Percentiles rank a stretch among this genome's conserved stretches.
phyloP scores from a whole-genome alignment of 129 eudicot species.

The Helichrysum umbraculigerum region DNA sequence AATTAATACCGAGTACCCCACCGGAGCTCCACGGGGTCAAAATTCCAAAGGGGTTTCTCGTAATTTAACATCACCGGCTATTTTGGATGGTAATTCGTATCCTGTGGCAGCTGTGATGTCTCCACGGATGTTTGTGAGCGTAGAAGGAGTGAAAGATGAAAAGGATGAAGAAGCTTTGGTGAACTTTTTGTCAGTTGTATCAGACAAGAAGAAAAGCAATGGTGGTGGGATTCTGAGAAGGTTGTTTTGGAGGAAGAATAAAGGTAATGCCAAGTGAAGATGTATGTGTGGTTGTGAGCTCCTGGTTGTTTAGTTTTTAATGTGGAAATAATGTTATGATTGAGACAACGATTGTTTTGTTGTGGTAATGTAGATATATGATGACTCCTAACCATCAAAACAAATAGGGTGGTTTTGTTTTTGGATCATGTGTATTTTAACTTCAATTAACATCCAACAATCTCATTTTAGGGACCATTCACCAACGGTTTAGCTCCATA shows the following conservation, averaged over 20 bases:
- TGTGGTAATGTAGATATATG: conserved; percentile 27
- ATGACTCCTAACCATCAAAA: conserved; percentile 3
- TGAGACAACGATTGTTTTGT: conserved; percentile 20
- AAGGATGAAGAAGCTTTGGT: conserved; percentile 40
- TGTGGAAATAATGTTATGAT: conserved; percentile 29
- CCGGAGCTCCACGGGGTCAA: conserved; percentile 34
- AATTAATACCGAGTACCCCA: conserved; percentile 60
- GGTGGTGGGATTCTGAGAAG: conserved; percentile 68
- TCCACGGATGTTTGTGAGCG: conserved; percentile 37
- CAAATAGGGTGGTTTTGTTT: neutral
- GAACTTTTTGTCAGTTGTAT: conserved; percentile 57
- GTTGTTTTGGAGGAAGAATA: conserved; percentile 58
- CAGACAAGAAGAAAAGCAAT: conserved; percentile 51
- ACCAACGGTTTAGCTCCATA: neutral
- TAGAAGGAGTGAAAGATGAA: conserved; percentile 44
- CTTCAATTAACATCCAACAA: neutral
- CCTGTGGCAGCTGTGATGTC: conserved; percentile 23
- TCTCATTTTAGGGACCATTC: neutral
- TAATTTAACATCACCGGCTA: conserved; percentile 30
- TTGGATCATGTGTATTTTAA: neutral
- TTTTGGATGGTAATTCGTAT: conserved; percentile 24
- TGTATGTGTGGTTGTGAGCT: conserved; percentile 22
- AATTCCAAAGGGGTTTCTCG: conserved; percentile 38
- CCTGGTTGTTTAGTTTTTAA: conserved; percentile 15
- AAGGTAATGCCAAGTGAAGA: conserved; percentile 30